A percentile compares a stretch with the other conserved stretches of the same genome.
Conservation (phyloP, 768 basidiomycete species). For the Lyophyllum atratum region DNA sequence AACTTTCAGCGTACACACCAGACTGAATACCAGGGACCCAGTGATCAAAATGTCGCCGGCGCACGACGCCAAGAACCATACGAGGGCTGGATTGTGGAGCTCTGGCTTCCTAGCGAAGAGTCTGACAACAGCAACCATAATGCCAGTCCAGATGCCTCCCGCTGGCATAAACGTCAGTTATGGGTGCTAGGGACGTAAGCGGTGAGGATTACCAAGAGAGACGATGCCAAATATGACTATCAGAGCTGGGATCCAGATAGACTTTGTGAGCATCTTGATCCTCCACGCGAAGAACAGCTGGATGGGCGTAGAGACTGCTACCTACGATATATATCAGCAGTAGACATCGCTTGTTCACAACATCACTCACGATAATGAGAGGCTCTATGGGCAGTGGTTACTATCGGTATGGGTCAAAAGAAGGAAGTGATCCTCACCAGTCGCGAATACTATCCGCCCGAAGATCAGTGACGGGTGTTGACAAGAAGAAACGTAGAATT, state of each 20-base stretch:
- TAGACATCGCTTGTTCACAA: background rate
- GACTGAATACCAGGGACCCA: conserved; percentile 35
- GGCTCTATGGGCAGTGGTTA: conserved; percentile 25
- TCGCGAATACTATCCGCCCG: conserved; percentile 27
- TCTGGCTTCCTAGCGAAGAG: conserved; percentile 29
- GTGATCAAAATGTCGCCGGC: conserved; percentile 52
- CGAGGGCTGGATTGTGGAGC: conserved; percentile 32
- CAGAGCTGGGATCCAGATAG: conserved; percentile 23
- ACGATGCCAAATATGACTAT: conserved; percentile 29
- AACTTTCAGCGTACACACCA: conserved; percentile 33
- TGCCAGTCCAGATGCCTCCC: conserved; percentile 34
- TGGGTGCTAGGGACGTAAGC: background rate
- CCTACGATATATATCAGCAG: conserved; percentile 22
- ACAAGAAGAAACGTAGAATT: background rate
- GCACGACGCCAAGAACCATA: conserved; percentile 48
- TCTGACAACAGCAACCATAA: conserved; percentile 25
- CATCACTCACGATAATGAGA: conserved; percentile 30
- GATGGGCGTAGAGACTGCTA: conserved; percentile 39
- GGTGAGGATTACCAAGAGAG: conserved; percentile 29
- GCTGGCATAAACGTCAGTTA: conserved; percentile 18
- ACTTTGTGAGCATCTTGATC: conserved; percentile 34
- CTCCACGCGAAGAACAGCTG: conserved; percentile 46
- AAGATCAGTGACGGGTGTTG: background rate
- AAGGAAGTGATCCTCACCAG: conserved; percentile 19
- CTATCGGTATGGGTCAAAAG: background rate